Evolutionary conservation across 2,329 filamentous ascomycete species (phyloP).

Genomic region (Neonectria ditissima): DNA sequence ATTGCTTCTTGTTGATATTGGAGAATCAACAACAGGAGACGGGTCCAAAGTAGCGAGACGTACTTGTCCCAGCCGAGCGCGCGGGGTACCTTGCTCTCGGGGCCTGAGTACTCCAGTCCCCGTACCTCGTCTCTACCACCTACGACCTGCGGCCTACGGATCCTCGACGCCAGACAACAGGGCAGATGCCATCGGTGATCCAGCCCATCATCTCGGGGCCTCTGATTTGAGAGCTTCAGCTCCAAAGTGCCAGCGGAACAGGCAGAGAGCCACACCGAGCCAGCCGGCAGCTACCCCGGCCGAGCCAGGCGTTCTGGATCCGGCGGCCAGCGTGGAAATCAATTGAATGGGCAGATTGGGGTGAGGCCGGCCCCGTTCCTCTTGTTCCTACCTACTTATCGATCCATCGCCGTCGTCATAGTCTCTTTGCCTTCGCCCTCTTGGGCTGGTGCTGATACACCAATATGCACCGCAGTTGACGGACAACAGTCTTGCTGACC

Average conservation of each 20-base stretch:
- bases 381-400: not conserved
- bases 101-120: slow-evolving; percentile 24
- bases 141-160: not conserved
- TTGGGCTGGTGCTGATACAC: slow-evolving; percentile 4
- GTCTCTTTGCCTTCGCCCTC: slow-evolving; percentile 1
- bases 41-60: slow-evolving; percentile 37
- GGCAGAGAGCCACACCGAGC: slow-evolving; percentile 10
- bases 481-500: slow-evolving; percentile 21
- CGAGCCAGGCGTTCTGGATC: not conserved
- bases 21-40: slow-evolving; percentile 48
- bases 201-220: slow-evolving; percentile 1
- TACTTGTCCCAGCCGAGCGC: slow-evolving; percentile 34
- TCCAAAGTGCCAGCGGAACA: slow-evolving; percentile 5
- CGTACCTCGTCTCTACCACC: not conserved
- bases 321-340: not conserved
- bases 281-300: slow-evolving; percentile 9
- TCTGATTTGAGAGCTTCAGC: slow-evolving; percentile 8
- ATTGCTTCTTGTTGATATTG: slow-evolving; percentile 70
- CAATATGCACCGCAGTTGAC: slow-evolving; percentile 7
- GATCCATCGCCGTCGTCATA: slow-evolving; percentile 6
- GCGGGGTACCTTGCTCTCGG: slow-evolving; percentile 36
- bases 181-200: slow-evolving; percentile 11
- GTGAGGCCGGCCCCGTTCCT: slow-evolving; percentile 1
- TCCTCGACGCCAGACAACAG: slow-evolving; percentile 9
- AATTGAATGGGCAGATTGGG: slow-evolving; percentile 7